These are phyloP conservation scores for Malus sylvestris DNA, from an alignment of 306 rosid genomes.

Conservation along the genomic window DNA sequence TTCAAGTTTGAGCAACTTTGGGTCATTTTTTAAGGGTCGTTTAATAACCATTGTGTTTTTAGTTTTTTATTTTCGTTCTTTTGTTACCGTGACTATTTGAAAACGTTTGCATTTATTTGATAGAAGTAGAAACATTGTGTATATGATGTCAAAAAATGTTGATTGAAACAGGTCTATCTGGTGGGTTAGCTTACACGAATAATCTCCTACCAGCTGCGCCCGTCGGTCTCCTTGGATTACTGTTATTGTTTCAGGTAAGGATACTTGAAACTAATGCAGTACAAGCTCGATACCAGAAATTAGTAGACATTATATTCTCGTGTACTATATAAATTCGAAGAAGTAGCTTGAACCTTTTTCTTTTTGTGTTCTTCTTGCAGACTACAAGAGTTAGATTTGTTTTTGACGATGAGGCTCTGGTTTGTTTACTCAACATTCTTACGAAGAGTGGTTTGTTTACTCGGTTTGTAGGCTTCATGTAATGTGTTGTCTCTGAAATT, in stretches of 20 bases:
- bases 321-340: background rate
- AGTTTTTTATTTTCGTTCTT: background rate
- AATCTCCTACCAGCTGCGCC: constrained; percentile 77
- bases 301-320: background rate
- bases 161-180: constrained; percentile 60
- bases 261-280: background rate
- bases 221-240: constrained; percentile 81
- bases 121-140: background rate
- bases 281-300: background rate
- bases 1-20: background rate
- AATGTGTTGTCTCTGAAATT: background rate
- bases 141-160: background rate
- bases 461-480: background rate
- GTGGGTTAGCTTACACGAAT: constrained; percentile 71
- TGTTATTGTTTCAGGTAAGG: constrained; percentile 79
- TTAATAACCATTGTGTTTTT: no score
- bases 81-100: background rate
- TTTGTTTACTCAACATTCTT: constrained; percentile 32
- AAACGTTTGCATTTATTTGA: background rate
- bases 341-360: constrained; percentile 3
- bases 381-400: constrained; percentile 88
- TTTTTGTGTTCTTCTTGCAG: constrained; percentile 36
- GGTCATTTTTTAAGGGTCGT: background rate
- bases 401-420: constrained; percentile 81
- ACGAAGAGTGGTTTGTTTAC: background rate